phyloP scores from a whole-genome alignment of 2,329 filamentous ascomycete species.

The Fusarium coicis region DNA sequence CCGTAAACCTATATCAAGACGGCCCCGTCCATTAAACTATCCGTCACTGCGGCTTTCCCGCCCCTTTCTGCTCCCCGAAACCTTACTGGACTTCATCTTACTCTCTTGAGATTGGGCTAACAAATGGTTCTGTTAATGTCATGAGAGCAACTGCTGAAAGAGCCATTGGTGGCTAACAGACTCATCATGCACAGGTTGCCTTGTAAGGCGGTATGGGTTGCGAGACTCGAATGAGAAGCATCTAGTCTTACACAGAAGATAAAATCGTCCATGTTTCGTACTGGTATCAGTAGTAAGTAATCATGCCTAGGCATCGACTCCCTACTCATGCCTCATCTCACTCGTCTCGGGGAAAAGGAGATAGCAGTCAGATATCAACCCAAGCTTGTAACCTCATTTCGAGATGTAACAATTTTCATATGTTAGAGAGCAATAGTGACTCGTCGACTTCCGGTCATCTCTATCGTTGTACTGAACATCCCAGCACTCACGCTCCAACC shows the following conservation, averaged over 20 bases:
- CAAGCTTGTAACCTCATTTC: fast-evolving
- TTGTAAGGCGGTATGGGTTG: neutral
- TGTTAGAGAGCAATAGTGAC: fast-evolving
- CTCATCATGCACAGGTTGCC: neutral
- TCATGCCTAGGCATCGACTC: no score
- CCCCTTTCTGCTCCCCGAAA: neutral
- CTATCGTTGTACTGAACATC: neutral
- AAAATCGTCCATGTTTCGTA: fast-evolving
- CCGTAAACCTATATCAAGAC: neutral
- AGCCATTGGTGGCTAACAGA: neutral
- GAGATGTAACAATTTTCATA: fast-evolving
- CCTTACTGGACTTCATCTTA: neutral
- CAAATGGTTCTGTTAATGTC: neutral
- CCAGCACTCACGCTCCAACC: neutral
- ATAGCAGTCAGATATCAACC: neutral
- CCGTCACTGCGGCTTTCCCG: neutral
- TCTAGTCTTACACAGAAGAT: fast-evolving
- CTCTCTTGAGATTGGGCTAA: neutral
- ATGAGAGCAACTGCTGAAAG: neutral
- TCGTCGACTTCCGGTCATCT: fast-evolving
- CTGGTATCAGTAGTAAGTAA: no score
- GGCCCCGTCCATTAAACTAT: neutral
- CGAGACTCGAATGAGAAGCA: fast-evolving
- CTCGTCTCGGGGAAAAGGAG: neutral
- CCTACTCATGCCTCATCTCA: fast-evolving